Percentiles rank a stretch among this genome's conserved stretches.
phyloP scores from a whole-genome alignment of 2,329 filamentous ascomycete species.

The Colletotrichum costaricense region DNA sequence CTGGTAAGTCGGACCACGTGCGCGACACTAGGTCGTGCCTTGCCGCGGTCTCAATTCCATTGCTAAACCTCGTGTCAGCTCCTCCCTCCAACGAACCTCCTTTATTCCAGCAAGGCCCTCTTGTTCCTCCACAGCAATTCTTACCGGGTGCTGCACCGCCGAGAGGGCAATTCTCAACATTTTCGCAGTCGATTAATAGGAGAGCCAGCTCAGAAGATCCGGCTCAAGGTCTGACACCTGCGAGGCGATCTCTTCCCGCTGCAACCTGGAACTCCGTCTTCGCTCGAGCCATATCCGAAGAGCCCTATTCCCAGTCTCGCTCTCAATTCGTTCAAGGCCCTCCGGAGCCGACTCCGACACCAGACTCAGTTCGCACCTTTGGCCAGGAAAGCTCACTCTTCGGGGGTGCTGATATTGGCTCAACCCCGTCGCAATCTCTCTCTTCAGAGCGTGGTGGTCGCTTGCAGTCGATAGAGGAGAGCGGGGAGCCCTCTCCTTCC shows the following conservation, averaged over 20 bases:
- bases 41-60: constrained; percentile 16
- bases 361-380: constrained; percentile 32
- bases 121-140: not conserved
- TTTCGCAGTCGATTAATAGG: not conserved
- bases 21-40: not conserved
- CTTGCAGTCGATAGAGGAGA: constrained; percentile 10
- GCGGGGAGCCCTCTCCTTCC: not conserved
- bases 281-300: constrained; percentile 17
- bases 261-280: constrained; percentile 8
- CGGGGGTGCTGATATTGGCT: constrained; percentile 16
- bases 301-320: not conserved
- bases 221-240: not conserved
- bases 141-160: constrained; percentile 18
- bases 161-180: constrained; percentile 3
- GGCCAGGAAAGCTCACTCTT: constrained; percentile 34
- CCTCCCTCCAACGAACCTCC: not conserved
- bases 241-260: not conserved
- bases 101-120: not conserved
- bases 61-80: constrained; percentile 11
- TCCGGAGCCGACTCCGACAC: not conserved
- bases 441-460: not conserved
- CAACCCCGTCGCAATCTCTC: not conserved
- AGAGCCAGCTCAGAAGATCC: constrained; percentile 2
- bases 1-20: constrained; percentile 21
- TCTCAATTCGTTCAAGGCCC: not conserved